Base-by-base conservation (phyloP, 2,329 filamentous ascomycete species). In the Xylariaceae sp. region DNA sequence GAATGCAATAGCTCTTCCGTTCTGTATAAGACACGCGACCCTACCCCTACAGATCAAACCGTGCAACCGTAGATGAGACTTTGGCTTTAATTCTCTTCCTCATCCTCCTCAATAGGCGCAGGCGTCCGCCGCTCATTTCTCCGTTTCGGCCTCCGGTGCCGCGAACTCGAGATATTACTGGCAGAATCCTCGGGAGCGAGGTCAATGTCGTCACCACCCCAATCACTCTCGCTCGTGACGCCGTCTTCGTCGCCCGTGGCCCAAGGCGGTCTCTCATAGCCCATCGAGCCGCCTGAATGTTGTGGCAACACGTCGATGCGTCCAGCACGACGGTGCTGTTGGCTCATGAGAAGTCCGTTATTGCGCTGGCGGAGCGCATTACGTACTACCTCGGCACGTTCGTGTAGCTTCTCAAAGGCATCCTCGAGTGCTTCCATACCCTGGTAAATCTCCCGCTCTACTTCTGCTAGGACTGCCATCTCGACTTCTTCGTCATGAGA, bases 351-450 rank as follows among this genome's bases (percentile, higher is more conserved):
- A 4, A 97, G 77, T 1, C 91, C 92, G 0, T 91, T 91, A 11
- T 87, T 86, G 33, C 93, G 88, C 68, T 94, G 89, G 5, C 92
- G 87, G 4, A 97, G 79, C 1, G 87, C 84, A 18, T 84, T 86
- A 4, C 93, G 86, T 13, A 97, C 89, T 15, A 80, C 73, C 73
- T 97, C 92, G 2, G 93, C 93, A 66, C 87, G 88, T 61, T 85
- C 82, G 69, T 97, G 93, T n/a, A 97, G 79, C 23, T 84, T 85
- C 74, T 97, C 93, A 64, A 97, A 97, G 0, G 92, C 92, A 67
- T 97, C 91, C 72, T 97, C 93, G 20, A 97, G 81, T 0, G 86
- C 86, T 73, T 97, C 93, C 93, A 97, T 97, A 57, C 92, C 91
- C 27, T 85, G 81, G 73, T 93, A 97, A 53, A 97, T 96, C 67